phyloP scores from a whole-genome alignment of 164 flowering plant species.

The Sextonia rubra region DNA sequence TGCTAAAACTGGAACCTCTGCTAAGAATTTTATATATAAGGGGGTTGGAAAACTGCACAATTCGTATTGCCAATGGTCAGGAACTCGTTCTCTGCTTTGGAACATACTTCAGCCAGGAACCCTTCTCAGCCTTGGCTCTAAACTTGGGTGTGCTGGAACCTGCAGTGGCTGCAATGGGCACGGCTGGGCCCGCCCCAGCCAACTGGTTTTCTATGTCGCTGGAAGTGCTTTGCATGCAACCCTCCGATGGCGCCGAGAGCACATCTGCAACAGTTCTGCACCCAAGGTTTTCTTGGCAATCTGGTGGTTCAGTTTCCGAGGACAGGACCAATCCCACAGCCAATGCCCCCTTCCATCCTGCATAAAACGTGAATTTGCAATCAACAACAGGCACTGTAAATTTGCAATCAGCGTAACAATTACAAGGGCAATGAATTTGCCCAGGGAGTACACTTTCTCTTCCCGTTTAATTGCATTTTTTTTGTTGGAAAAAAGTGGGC shows the following conservation, averaged over 20 bases:
- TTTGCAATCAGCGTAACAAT: background rate
- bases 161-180: conserved; percentile 11
- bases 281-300: conserved; percentile 18
- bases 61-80: background rate
- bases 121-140: conserved; percentile 42
- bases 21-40: conserved; percentile 27
- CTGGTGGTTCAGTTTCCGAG: conserved; percentile 31
- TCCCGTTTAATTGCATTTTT: too few species aligned
- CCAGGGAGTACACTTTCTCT: too few species aligned
- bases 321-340: conserved; percentile 44
- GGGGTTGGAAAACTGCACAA: conserved; percentile 30
- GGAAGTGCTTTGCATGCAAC: conserved; percentile 15
- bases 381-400: background rate
- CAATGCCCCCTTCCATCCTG: conserved; percentile 89
- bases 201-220: conserved; percentile 31
- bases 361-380: conserved; percentile 2
- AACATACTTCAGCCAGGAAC: conserved; percentile 46
- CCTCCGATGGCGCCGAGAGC: conserved; percentile 9
- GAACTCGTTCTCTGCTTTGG: conserved; percentile 43
- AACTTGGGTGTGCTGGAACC: conserved; percentile 24
- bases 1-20: conserved; percentile 10
- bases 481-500: too few species aligned
- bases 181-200: conserved; percentile 10
- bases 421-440: background rate
- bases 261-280: conserved; percentile 5